Evolutionary conservation across 2,329 filamentous ascomycete genomes (phyloP), one percentile per base, ranked within the genome.

Genomic region (Colletotrichum tropicicola): DNA sequence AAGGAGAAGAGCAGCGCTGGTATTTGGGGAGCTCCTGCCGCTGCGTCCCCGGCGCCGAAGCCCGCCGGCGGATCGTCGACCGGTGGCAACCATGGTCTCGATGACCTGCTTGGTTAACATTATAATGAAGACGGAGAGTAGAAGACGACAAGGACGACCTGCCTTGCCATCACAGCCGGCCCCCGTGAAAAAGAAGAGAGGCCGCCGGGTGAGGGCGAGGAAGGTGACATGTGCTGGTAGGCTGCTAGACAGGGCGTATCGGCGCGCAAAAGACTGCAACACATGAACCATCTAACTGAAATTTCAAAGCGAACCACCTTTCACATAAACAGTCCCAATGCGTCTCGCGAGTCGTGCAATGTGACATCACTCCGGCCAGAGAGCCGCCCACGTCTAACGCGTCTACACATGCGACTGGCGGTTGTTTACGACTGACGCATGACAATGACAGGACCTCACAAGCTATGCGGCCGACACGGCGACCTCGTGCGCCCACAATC

Each of bases 1-100:
- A 98, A 98, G 83, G 94, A 98, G 80, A 98, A 98, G 85, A 96
- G 94, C 63, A 94, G 90, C 71, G 94, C 94, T 15, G 94, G 94
- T 7, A 93, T 99, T 68, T 99, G 97, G 94, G 96, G 95, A 17
- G 87, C 92, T 0, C 85, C 91, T 15, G 83, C 89, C 49, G 65
- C 82, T 69, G 68, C 75, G 69, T 54, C 73, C 6, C 60, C 71
- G 3, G 43, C 68, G 23, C 32, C 72, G n/a, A 74, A 79, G 67
- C 70, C 76, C 1, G 68, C 72, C 4, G 69, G 69, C 44, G 51
- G 58, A 15, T 51, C 61, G 8, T 54, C 47, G 13, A 8, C 61
- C n/a, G 58, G 62, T 17, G 51, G 65, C 58, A 59, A 61, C 68
- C 41, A 76, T 58, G 82, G 81, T 6, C 76, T 85, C 48, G 81